Evolutionary conservation across 169 alveolate genomes (phyloP).

Genomic region (Amoebophrya sp.): DNA sequence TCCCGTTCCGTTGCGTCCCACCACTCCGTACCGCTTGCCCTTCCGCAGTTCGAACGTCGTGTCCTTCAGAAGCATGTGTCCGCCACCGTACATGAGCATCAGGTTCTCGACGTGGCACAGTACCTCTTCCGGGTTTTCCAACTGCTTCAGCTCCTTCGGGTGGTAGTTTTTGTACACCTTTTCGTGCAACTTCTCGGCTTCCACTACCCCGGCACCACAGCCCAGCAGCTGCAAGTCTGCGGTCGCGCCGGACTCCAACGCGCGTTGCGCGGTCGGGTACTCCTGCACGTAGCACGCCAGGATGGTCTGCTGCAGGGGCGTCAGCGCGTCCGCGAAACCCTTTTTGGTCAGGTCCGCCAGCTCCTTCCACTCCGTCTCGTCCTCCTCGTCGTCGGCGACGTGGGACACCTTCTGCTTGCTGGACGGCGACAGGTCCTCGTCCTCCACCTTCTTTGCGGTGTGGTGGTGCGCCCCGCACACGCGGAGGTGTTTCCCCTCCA

Average conservation of each 20-base stretch:
- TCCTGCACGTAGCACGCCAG: not conserved
- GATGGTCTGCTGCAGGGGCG: not conserved
- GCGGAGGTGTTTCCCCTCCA: too few species aligned
- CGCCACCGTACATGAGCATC: conserved; percentile 16
- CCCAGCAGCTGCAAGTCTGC: not conserved
- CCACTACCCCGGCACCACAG: too few species aligned
- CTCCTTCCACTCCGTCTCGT: not conserved
- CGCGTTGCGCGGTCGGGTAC: not conserved
- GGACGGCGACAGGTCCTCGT: too few species aligned
- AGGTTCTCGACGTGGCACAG: conserved; percentile 15
- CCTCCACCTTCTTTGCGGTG: not conserved
- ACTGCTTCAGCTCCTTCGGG: not conserved
- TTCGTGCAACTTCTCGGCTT: not conserved
- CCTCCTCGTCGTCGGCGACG: not conserved
- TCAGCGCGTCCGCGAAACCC: not conserved
- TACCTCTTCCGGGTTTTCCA: conserved; percentile 4
- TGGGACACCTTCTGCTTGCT: too few species aligned
- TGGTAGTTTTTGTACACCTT: not conserved
- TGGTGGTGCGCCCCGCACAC: not conserved
- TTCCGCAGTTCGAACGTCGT: conserved; percentile 73
- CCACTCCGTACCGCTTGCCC: conserved; percentile 26
- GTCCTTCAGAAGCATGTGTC: conserved; percentile 58
- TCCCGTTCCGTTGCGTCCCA: not conserved
- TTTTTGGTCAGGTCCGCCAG: not conserved
- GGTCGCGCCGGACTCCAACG: not conserved